Conservation (phyloP, 352 stramenopile species). For the Phytophthora ramorum region DNA sequence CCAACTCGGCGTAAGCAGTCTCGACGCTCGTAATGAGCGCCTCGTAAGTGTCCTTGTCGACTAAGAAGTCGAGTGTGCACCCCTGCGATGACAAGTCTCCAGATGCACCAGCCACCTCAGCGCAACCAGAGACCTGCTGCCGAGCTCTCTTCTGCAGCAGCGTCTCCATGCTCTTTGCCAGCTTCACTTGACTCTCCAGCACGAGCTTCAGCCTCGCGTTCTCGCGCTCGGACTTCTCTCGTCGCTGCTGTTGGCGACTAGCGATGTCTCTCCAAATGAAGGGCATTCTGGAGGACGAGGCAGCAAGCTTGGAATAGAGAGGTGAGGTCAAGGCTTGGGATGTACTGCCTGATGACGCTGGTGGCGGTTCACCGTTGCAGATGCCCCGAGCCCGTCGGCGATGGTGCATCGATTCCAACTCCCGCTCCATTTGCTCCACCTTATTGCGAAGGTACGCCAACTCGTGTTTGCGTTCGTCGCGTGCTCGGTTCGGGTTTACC, state of each 20-base stretch:
- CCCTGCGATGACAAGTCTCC: constrained; percentile 28
- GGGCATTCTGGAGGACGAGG: constrained; percentile 12
- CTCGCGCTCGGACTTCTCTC: constrained; percentile 51
- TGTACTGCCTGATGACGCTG: neutral
- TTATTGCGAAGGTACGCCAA: constrained; percentile 40
- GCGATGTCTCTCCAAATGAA: constrained; percentile 56
- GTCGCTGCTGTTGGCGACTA: constrained; percentile 49
- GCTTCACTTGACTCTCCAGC: constrained; percentile 57
- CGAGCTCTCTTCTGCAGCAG: constrained; percentile 51
- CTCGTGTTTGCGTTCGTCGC: constrained; percentile 43
- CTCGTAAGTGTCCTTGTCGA: constrained; percentile 41
- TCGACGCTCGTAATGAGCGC: constrained; percentile 39
- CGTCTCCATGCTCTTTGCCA: constrained; percentile 56
- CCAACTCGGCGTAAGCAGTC: constrained; percentile 38
- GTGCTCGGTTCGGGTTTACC: constrained; percentile 42
- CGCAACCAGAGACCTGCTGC: constrained; percentile 38
- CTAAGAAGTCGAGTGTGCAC: constrained; percentile 32
- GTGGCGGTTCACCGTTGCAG: constrained; percentile 12
- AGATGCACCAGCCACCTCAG: constrained; percentile 24
- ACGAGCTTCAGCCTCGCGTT: constrained; percentile 57
- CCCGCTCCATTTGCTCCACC: constrained; percentile 42
- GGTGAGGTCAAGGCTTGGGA: constrained; percentile 6
- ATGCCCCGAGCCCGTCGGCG: constrained; percentile 13
- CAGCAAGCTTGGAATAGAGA: neutral
- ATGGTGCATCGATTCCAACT: constrained; percentile 30